Conservation (phyloP, 257 asterid genomes). For the Nicotiana sylvestris region DNA sequence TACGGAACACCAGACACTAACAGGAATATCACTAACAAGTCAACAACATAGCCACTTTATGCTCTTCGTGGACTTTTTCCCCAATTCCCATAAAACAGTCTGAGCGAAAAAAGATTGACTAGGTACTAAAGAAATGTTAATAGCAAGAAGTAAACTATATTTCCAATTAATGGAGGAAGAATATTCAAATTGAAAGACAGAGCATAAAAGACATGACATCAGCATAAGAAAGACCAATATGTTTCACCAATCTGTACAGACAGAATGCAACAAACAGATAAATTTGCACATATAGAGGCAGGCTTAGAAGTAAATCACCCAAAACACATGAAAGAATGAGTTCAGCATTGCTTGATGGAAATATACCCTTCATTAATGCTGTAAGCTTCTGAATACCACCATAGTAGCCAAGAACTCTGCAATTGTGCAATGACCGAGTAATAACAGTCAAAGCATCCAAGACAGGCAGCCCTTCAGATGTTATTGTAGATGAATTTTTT, state of each 20-base stretch:
- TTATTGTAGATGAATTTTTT: conserved; percentile 40
- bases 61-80: not conserved
- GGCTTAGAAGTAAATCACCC: not conserved
- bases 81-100: not conserved
- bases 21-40: not conserved
- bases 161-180: not conserved
- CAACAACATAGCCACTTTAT: not conserved
- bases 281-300: not conserved
- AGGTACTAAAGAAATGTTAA: not conserved
- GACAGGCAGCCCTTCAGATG: conserved; percentile 66
- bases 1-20: not conserved
- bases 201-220: not conserved
- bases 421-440: conserved; percentile 82
- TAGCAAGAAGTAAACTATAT: not conserved
- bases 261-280: not conserved
- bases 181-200: not conserved
- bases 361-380: conserved; percentile 84
- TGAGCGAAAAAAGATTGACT: not conserved
- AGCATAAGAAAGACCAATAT: not conserved
- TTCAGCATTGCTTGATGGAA: conserved; percentile 6
- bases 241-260: not conserved
- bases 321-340: conserved; percentile 9
- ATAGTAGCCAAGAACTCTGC: conserved; percentile 75
- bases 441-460: conserved; percentile 75
- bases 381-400: conserved; percentile 89